A percentile compares a stretch with the other conserved stretches of the same genome.
Evolutionary conservation across 345 rosid genomes (phyloP).

Genomic region (Linum trigynum): DNA sequence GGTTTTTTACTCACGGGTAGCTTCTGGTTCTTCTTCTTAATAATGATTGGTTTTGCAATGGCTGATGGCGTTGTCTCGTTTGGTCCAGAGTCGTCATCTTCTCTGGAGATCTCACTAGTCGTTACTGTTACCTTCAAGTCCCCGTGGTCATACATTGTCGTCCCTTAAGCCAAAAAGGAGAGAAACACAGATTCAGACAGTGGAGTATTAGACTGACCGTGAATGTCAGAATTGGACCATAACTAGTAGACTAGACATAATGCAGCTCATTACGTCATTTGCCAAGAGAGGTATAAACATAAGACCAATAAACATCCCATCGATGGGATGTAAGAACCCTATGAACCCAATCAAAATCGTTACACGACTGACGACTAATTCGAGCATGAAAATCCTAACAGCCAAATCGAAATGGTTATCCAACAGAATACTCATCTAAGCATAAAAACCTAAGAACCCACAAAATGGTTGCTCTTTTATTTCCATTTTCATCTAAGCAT

Average conservation of each 20-base stretch:
- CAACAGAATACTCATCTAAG: too few relatives aligned
- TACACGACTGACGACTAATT: too few relatives aligned
- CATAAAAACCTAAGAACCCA: not conserved
- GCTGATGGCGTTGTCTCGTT: conserved; percentile 18
- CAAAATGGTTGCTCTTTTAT: too few relatives aligned
- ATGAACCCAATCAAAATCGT: too few relatives aligned
- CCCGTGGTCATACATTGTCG: conserved; percentile 48
- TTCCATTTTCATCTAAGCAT: too few relatives aligned
- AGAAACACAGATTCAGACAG: not conserved
- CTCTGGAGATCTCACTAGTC: conserved; percentile 58
- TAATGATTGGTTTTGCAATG: conserved; percentile 15
- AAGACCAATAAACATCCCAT: not conserved
- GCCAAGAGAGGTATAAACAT: too few relatives aligned
- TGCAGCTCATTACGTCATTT: too few relatives aligned
- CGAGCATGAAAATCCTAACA: too few relatives aligned
- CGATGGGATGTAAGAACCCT: too few relatives aligned
- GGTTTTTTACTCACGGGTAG: conserved; percentile 41
- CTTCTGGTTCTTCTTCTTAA: conserved; percentile 19
- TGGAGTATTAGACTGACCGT: not conserved
- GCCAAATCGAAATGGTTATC: too few relatives aligned
- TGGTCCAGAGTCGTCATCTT: conserved; percentile 27
- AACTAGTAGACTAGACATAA: too few relatives aligned
- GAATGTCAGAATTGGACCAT: not conserved
- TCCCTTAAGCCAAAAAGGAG: conserved; percentile 21
- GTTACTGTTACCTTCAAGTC: conserved; percentile 64